Percentiles rank a stretch among this genome's conserved stretches.
Evolutionary conservation across 2,329 filamentous ascomycete genomes (phyloP).

Genomic region (Apiospora saccharicola): DNA sequence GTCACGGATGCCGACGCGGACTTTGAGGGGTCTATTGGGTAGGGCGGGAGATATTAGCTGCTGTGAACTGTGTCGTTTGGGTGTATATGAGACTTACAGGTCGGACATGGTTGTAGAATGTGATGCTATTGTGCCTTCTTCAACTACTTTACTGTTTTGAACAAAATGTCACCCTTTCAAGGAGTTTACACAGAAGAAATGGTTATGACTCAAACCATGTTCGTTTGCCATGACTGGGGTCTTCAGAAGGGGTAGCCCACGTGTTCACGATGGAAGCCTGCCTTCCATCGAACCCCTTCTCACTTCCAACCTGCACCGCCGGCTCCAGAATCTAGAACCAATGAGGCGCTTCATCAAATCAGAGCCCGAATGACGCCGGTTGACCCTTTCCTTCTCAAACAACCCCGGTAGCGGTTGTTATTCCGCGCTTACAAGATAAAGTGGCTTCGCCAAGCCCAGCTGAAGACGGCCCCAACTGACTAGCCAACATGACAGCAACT

Average conservation of each 20-base stretch:
- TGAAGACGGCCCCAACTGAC: slow-evolving; percentile 12
- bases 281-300: not conserved
- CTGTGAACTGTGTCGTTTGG: too few relatives aligned
- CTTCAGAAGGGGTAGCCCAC: not conserved
- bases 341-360: not conserved
- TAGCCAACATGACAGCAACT: not conserved
- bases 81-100: not conserved
- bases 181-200: not conserved
- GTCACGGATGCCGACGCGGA: slow-evolving; percentile 52
- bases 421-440: not conserved
- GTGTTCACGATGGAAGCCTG: not conserved
- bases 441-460: slow-evolving; percentile 13
- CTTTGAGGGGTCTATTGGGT: slow-evolving; percentile 49
- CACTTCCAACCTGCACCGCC: not conserved
- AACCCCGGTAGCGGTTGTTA: not conserved
- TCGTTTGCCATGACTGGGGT: not conserved
- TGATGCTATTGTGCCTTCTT: not conserved
- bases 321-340: slow-evolving; percentile 10
- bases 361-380: not conserved
- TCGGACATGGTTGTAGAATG: not conserved
- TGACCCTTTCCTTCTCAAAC: not conserved
- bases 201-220: not conserved
- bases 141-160: not conserved
- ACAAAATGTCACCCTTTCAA: not conserved
- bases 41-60: too few relatives aligned